These are phyloP conservation scores for Aspergillus awamori DNA, from an alignment of 2,329 filamentous ascomycete species.

Conservation along the genomic window DNA sequence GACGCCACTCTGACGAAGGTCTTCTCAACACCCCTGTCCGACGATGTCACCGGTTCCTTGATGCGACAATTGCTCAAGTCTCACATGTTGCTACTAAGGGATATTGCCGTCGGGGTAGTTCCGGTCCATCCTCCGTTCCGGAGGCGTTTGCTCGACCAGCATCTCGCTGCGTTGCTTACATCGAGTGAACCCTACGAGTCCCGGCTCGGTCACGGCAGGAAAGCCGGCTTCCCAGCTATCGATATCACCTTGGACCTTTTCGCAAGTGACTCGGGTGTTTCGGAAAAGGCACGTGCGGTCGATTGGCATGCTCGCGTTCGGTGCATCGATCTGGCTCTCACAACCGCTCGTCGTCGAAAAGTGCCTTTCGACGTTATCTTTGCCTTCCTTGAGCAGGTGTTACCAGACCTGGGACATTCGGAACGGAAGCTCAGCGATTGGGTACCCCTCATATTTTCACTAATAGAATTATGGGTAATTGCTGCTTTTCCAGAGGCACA, in stretches of 20 bases:
- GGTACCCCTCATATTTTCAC: not conserved
- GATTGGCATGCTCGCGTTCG: not conserved
- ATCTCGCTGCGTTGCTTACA: not conserved
- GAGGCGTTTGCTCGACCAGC: not conserved
- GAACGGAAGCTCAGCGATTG: not conserved
- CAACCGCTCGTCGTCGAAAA: not conserved
- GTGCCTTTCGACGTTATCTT: not conserved
- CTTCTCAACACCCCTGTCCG: not conserved
- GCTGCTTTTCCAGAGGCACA: not conserved
- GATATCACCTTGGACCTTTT: not conserved
- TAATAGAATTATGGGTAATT: not conserved
- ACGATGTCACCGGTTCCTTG: not conserved
- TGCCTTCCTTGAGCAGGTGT: not conserved
- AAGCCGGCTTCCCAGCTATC: not conserved
- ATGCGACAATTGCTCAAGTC: not conserved
- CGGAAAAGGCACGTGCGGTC: not conserved
- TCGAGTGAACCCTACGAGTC: not conserved
- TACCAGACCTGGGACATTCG: not conserved
- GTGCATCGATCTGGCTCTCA: not conserved
- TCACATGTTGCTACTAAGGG: not conserved
- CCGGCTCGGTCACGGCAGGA: not conserved
- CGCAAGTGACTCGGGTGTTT: not conserved
- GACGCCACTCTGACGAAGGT: not conserved
- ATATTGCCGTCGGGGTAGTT: not conserved
- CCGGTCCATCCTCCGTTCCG: not conserved